These are phyloP conservation scores for Colletotrichum chlorophyti DNA, from an alignment of 2,329 filamentous ascomycete species.

Conservation along the genomic window DNA sequence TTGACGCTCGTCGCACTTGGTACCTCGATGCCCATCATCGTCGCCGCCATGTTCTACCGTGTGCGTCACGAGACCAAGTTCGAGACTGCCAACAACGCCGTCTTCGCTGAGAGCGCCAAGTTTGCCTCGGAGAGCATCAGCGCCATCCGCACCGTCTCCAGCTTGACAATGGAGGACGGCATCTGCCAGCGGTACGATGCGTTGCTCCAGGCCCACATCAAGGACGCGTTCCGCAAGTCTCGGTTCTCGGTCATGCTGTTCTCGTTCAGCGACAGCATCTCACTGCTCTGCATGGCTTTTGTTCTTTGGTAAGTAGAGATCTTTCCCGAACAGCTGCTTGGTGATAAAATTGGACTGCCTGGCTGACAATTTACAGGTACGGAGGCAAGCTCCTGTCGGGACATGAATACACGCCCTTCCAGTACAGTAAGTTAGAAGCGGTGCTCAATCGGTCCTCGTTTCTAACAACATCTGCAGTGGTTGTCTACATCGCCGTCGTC, in stretches of 20 bases:
- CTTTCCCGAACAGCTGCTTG: no score
- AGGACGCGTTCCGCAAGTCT: conserved; percentile 23
- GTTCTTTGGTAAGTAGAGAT: conserved; percentile 21
- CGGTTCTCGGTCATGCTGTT: conserved; percentile 24
- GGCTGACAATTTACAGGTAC: conserved; percentile 11
- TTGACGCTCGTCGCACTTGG: conserved; percentile 43
- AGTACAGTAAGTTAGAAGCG: conserved; percentile 25
- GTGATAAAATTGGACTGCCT: background rate
- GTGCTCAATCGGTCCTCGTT: no score
- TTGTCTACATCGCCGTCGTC: conserved; percentile 30
- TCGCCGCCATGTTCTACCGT: conserved; percentile 27
- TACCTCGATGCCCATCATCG: conserved; percentile 29
- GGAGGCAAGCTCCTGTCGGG: conserved; percentile 25
- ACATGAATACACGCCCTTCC: conserved; percentile 30
- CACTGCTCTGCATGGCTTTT: conserved; percentile 27
- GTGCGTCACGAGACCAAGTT: conserved; percentile 26
- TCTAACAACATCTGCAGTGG: conserved; percentile 15
- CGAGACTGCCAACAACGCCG: conserved; percentile 17
- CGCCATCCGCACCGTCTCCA: conserved; percentile 29
- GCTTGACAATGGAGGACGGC: conserved; percentile 26
- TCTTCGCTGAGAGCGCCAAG: conserved; percentile 27
- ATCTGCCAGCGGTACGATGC: conserved; percentile 21
- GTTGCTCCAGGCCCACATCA: conserved; percentile 8
- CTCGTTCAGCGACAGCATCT: conserved; percentile 24
- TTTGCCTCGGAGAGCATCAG: conserved; percentile 28